Percentiles rank a stretch among this genome's conserved stretches.
Conservation (phyloP, 208 protist genomes). For the Entamoeba histolytica region DNA sequence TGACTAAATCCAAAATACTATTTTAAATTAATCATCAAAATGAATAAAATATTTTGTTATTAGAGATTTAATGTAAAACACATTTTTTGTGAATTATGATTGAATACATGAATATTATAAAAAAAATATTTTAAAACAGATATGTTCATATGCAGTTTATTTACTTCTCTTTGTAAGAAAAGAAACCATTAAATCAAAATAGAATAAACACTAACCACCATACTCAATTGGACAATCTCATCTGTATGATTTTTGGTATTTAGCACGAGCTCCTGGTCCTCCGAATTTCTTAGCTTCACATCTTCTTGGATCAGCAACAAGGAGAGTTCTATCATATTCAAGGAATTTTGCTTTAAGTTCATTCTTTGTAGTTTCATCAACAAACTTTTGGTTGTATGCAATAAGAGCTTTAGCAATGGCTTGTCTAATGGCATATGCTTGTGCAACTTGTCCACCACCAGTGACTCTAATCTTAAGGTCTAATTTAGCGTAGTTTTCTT, state of each 20-base stretch:
- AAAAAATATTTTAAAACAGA: too few relatives aligned
- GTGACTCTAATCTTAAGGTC: slow-evolving; percentile 75
- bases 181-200: too few relatives aligned
- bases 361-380: slow-evolving; percentile 72
- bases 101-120: too few relatives aligned
- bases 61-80: too few relatives aligned
- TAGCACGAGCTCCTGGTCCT: slow-evolving; percentile 85
- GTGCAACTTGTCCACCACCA: slow-evolving; percentile 85
- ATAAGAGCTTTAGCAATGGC: slow-evolving; percentile 91
- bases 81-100: too few relatives aligned
- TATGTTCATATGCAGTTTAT: too few relatives aligned
- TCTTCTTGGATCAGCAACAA: slow-evolving; percentile 95
- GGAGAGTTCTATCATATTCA: slow-evolving; percentile 80
- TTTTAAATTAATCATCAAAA: too few relatives aligned
- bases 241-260: slow-evolving; percentile 97
- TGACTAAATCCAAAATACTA: too few relatives aligned
- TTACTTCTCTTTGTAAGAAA: too few relatives aligned
- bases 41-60: too few relatives aligned
- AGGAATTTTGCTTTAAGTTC: slow-evolving; percentile 87
- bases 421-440: slow-evolving; percentile 92
- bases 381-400: slow-evolving; percentile 96
- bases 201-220: too few relatives aligned
- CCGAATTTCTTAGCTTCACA: slow-evolving; percentile 99
- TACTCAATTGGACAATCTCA: slow-evolving; percentile 42
- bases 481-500: slow-evolving; percentile 64